Conservation (phyloP, 495 filamentous ascomycete species). For the Chaetomium cochliodes region DNA sequence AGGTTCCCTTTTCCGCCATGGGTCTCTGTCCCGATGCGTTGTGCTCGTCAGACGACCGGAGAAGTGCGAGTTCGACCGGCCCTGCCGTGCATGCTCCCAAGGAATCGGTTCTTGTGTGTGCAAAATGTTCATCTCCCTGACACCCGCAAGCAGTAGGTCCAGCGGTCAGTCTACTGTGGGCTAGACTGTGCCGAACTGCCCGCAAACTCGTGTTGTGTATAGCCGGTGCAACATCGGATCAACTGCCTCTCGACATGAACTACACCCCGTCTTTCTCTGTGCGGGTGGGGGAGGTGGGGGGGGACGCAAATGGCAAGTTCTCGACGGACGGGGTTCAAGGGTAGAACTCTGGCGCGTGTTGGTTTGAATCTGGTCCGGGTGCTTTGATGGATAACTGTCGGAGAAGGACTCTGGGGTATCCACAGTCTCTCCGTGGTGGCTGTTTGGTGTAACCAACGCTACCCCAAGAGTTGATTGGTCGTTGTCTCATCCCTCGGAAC, state of each 20-base stretch:
- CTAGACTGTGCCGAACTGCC: background rate
- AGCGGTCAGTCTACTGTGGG: constrained; percentile 11
- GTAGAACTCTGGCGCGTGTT: background rate
- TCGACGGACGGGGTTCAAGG: background rate
- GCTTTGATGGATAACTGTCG: background rate
- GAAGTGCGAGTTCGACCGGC: constrained; percentile 22
- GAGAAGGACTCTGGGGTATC: background rate
- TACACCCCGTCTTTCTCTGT: background rate
- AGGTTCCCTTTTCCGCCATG: constrained; percentile 8
- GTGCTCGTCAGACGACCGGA: background rate
- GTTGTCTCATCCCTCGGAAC: constrained; percentile 8
- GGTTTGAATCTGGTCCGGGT: background rate
- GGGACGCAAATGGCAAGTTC: background rate
- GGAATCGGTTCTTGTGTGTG: constrained; percentile 31
- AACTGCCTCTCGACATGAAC: constrained; percentile 1
- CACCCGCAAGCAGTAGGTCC: constrained; percentile 11
- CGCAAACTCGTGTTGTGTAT: constrained; percentile 6
- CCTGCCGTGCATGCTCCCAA: constrained; percentile 35
- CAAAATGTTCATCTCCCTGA: constrained; percentile 20
- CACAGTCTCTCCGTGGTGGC: background rate
- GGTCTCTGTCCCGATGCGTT: background rate
- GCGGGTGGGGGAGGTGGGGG: no score
- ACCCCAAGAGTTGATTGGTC: constrained; percentile 10
- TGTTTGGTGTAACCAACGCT: constrained; percentile 12
- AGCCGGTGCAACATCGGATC: constrained; percentile 4